These are phyloP conservation scores for Chlamydomonas incerta DNA, from an alignment of 139 green algal species.

Conservation along the genomic window DNA sequence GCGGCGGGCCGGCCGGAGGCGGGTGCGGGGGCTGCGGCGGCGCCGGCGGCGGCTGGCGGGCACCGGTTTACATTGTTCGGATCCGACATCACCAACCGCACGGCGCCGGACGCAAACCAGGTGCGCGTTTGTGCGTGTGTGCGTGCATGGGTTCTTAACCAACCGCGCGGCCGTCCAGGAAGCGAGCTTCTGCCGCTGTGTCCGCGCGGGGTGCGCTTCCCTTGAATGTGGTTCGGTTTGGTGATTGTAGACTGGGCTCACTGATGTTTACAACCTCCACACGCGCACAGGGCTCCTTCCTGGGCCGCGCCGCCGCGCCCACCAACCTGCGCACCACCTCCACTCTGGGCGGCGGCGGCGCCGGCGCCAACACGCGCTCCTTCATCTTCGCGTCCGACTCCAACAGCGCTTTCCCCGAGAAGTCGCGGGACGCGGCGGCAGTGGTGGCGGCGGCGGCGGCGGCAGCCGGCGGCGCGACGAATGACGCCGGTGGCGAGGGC, in stretches of 20 bases:
- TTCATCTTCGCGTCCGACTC: conserved; percentile 37
- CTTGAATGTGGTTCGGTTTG: no score
- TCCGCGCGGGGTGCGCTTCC: no score
- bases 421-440: background rate
- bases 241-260: no score
- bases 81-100: conserved; percentile 24
- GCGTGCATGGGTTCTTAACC: no score
- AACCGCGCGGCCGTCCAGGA: no score
- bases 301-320: conserved; percentile 23
- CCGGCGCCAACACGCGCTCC: conserved; percentile 32
- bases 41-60: background rate
- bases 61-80: conserved; percentile 24
- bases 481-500: background rate
- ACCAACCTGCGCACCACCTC: conserved; percentile 22
- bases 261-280: no score
- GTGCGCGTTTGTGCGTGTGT: background rate
- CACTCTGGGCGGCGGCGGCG: background rate
- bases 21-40: background rate
- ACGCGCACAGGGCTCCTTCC: conserved; percentile 39
- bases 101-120: background rate
- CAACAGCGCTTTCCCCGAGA: conserved; percentile 27
- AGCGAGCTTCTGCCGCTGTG: no score
- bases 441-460: background rate
- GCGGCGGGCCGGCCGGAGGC: background rate
- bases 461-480: background rate